A percentile compares a stretch with the other conserved stretches of the same genome.
These are phyloP conservation scores for Piedraia hortae DNA, from an alignment of 2,329 filamentous ascomycete species.

Conservation along the genomic window DNA sequence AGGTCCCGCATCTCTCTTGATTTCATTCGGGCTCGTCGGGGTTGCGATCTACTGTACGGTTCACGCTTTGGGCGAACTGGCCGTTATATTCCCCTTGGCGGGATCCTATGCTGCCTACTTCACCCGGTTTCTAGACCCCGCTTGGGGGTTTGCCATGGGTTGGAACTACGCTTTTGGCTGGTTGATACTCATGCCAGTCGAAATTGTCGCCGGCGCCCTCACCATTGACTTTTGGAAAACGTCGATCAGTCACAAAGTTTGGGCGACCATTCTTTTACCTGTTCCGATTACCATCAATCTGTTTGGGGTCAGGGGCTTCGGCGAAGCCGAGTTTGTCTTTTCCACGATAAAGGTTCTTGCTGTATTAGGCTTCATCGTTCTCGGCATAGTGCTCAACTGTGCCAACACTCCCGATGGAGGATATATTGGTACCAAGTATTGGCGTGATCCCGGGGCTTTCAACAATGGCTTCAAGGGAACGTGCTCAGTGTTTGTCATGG, in stretches of 20 bases:
- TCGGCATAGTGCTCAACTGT: constrained; percentile 30
- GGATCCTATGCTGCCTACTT: constrained; percentile 13
- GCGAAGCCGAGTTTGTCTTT: constrained; percentile 13
- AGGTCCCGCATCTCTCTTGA: constrained; percentile 17
- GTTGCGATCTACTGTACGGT: constrained; percentile 14
- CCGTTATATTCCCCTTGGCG: constrained; percentile 11
- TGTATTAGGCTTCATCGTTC: constrained; percentile 34
- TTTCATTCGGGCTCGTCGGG: constrained; percentile 16
- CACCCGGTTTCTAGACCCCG: constrained; percentile 13
- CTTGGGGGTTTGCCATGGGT: constrained; percentile 9
- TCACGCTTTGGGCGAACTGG: constrained; percentile 13
- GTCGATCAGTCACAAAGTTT: constrained; percentile 9
- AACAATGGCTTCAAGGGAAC: constrained; percentile 35
- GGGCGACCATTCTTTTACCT: constrained; percentile 10
- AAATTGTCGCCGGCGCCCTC: constrained; percentile 11
- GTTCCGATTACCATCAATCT: constrained; percentile 9
- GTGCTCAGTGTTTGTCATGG: constrained; percentile 35
- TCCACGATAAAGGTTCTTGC: constrained; percentile 15
- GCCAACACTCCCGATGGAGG: constrained; percentile 25
- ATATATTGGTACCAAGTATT: constrained; percentile 33
- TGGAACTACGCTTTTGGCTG: constrained; percentile 12
- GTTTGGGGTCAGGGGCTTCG: constrained; percentile 13
- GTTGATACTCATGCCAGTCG: constrained; percentile 11
- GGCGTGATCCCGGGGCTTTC: constrained; percentile 14
- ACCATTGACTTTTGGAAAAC: constrained; percentile 11